phyloP scores from a whole-genome alignment of 2,329 filamentous ascomycete species.

The Phyllosticta capitalensis region DNA sequence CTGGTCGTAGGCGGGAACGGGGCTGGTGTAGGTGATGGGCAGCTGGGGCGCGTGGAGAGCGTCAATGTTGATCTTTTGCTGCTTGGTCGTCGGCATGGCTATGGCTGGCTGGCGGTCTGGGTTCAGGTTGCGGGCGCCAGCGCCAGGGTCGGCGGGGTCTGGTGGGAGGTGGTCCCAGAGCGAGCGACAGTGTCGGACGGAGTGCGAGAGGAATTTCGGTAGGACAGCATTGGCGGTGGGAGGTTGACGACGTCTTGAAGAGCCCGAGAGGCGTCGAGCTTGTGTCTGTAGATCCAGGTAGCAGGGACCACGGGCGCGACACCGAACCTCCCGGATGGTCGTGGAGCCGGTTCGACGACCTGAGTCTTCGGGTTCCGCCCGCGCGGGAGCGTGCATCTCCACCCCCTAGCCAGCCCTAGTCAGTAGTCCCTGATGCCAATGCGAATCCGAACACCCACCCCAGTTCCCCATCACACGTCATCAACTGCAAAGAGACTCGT shows the following conservation, averaged over 20 bases:
- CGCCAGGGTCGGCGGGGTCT: not conserved
- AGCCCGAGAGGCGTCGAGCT: too few relatives aligned
- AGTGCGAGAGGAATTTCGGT: not conserved
- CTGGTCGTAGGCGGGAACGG: constrained; percentile 15
- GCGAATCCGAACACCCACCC: too few relatives aligned
- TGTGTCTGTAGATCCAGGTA: not conserved
- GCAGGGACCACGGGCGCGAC: not conserved
- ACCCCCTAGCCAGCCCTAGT: too few relatives aligned
- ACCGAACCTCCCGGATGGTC: not conserved
- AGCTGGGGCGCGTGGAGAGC: constrained; percentile 1
- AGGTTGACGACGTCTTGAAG: not conserved
- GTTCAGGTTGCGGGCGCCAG: not conserved
- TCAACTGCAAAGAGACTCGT: too few relatives aligned
- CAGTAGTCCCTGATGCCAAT: too few relatives aligned
- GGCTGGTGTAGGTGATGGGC: constrained; percentile 8
- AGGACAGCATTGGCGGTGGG: not conserved
- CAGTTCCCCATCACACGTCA: too few relatives aligned
- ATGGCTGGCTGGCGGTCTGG: not conserved
- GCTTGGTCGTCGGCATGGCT: constrained; percentile 2
- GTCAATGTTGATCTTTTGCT: constrained; percentile 4
- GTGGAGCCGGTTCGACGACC: not conserved
- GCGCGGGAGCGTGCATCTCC: too few relatives aligned
- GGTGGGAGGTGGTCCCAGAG: not conserved
- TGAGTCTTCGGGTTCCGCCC: not conserved
- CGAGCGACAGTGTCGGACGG: not conserved